These are phyloP conservation scores for Exophiala mesophila DNA, from an alignment of 2,329 filamentous ascomycete species.

Conservation along the genomic window DNA sequence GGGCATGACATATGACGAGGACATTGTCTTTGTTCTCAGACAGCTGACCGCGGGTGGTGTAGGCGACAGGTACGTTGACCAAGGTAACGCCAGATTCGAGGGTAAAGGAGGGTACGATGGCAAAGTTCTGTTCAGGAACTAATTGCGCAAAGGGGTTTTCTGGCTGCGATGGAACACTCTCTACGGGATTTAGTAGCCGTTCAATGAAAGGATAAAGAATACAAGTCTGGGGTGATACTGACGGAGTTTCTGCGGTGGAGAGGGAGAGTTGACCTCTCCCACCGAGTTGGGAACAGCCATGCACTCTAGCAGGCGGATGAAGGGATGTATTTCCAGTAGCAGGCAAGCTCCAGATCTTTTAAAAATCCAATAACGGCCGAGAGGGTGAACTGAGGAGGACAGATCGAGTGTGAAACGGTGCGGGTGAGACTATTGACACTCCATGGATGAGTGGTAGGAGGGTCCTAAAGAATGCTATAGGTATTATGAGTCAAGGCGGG, in stretches of 20 bases:
- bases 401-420: neutral
- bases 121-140: slow-evolving; percentile 83
- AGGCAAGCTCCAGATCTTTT: neutral
- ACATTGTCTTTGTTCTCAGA: slow-evolving; percentile 56
- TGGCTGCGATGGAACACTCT: slow-evolving; percentile 59
- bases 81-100: slow-evolving; percentile 88
- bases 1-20: slow-evolving; percentile 56
- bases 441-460: neutral
- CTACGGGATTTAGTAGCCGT: slow-evolving; percentile 52
- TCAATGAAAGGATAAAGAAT: slow-evolving; percentile 11
- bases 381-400: slow-evolving; percentile 5
- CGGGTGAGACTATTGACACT: neutral
- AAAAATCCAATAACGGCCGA: neutral
- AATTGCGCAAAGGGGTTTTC: slow-evolving; percentile 87
- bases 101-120: slow-evolving; percentile 80
- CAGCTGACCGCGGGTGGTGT: slow-evolving; percentile 58
- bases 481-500: neutral
- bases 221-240: neutral
- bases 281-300: neutral
- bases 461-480: too few species aligned
- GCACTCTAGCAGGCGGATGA: too few species aligned
- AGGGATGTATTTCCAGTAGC: neutral
- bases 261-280: neutral
- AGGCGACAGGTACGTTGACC: slow-evolving; percentile 65
- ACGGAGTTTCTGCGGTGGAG: neutral